Evolutionary conservation across 148 eudicot genomes (phyloP), one percentile per base, ranked within the genome.

Genomic region (Cornus kousa): DNA sequence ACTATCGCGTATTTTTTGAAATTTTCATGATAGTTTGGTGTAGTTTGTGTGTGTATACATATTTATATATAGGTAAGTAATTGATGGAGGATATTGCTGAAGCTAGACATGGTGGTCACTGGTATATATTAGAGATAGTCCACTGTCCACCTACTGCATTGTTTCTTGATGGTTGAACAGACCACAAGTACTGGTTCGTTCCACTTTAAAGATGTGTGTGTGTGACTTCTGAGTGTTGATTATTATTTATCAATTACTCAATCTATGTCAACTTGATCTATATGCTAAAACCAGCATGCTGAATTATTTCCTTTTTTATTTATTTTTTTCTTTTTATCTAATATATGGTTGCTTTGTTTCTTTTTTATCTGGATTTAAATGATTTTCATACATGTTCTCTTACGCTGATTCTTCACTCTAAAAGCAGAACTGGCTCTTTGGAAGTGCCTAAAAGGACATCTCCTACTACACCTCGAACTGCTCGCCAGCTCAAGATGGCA

Each of bases 121-220:
- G 9, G 12, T 48, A 8, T 48, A 48, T 48, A 1, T 7, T 48
- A 48, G 53, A 48, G 53, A 14, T 64, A 31, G 39, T 69, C 10
- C 59, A 28, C 43, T 48, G 39, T 69, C 10, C 59, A 28, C 43
- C 59, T 67, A 6, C 22, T 60, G 68, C 79, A 68, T 62, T n/a
- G 69, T 65, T 67, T 66, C 17, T 65, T 50, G 53, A 39, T 73
- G 68, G 31, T 71, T 60, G 68, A 48, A 35, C 37, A 35, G 37
- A 48, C 72, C 31, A 77, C 35, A 43, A n/a, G n/a, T 72, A 53
- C 62, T 37, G 59, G 59, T 17, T 9, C 5, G 7, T 60, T 33
- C 28, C 28, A 33, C 22, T 23, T 48, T 11, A 48, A 48, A 48
- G 53, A 35, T 35, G 37, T 35, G 37, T 35, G 28, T 28, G 37